phyloP scores from a whole-genome alignment of 2,329 filamentous ascomycete genomes.

The Pyricularia pennisetigena region DNA sequence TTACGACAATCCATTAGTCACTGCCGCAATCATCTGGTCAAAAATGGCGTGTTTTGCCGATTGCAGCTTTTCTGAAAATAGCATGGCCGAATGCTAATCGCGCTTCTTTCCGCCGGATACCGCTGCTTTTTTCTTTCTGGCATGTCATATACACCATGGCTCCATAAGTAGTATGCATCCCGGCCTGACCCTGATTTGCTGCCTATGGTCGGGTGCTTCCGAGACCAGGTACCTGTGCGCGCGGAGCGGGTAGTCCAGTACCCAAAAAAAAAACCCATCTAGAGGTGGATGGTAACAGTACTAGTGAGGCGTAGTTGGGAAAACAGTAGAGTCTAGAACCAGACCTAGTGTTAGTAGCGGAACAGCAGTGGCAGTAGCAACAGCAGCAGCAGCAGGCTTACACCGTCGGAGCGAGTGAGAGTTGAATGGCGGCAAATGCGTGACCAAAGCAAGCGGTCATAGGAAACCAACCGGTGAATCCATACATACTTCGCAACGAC shows the following conservation, averaged over 20 bases:
- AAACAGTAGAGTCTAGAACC: not conserved
- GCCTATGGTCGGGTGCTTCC: not conserved
- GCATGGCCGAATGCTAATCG: not conserved
- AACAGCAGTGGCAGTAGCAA: not conserved
- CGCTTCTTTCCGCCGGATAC: not conserved
- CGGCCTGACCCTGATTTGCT: not conserved
- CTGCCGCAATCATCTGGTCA: not conserved
- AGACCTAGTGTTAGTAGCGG: not conserved
- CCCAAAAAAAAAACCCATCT: not conserved
- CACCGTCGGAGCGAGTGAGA: not conserved
- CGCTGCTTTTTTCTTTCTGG: not conserved
- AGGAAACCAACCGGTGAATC: not conserved
- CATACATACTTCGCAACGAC: not conserved
- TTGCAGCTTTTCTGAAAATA: not conserved
- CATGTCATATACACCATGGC: not conserved
- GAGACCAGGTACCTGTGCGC: not conserved
- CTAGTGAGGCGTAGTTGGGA: not conserved
- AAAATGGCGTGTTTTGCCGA: not conserved
- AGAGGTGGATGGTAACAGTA: not conserved
- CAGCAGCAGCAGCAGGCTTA: not conserved
- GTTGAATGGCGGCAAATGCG: not conserved
- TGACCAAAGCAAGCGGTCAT: not conserved
- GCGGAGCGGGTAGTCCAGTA: not conserved
- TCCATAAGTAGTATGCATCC: not conserved
- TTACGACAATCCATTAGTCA: not conserved